A percentile compares a stretch with the other conserved stretches of the same genome.
These are phyloP conservation scores for Komagataella pseudopastoris DNA, from an alignment of 805 yeast genomes.

Conservation along the genomic window DNA sequence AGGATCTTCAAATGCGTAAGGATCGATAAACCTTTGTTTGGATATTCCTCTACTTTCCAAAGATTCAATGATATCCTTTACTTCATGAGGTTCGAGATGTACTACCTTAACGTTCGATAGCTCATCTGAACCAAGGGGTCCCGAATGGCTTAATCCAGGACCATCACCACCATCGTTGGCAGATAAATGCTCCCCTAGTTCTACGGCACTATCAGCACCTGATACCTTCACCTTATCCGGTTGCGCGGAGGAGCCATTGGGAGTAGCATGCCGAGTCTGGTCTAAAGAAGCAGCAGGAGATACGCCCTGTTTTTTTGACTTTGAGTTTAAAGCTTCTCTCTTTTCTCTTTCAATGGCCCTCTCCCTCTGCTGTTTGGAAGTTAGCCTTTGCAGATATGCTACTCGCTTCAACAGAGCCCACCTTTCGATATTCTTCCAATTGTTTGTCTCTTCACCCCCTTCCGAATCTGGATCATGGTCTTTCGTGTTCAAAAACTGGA, in stretches of 20 bases:
- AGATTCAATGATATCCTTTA: background rate
- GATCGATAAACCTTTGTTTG: slow-evolving; percentile 30
- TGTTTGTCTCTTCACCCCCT: slow-evolving; percentile 22
- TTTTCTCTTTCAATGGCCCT: slow-evolving; percentile 24
- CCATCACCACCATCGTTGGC: background rate
- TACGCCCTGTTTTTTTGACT: background rate
- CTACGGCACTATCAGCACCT: background rate
- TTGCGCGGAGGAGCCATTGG: background rate
- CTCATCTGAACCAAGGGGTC: background rate
- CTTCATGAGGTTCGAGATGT: background rate
- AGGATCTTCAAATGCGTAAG: slow-evolving; percentile 84
- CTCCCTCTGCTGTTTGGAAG: slow-evolving; percentile 32
- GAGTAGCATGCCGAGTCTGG: background rate
- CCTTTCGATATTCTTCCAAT: slow-evolving; percentile 35
- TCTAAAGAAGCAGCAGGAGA: background rate
- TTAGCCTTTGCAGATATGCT: slow-evolving; percentile 54
- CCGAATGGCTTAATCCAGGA: background rate
- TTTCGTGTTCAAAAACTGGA: slow-evolving; percentile 38
- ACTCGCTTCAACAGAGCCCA: slow-evolving; percentile 64
- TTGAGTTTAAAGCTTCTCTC: slow-evolving; percentile 10
- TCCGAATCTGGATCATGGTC: slow-evolving; percentile 17
- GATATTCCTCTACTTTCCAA: background rate
- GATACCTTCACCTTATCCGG: background rate
- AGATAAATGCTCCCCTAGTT: background rate
- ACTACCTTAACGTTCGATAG: background rate